These are phyloP conservation scores for Xerocomellus amylosporus DNA, from an alignment of 768 basidiomycete genomes.

Conservation along the genomic window DNA sequence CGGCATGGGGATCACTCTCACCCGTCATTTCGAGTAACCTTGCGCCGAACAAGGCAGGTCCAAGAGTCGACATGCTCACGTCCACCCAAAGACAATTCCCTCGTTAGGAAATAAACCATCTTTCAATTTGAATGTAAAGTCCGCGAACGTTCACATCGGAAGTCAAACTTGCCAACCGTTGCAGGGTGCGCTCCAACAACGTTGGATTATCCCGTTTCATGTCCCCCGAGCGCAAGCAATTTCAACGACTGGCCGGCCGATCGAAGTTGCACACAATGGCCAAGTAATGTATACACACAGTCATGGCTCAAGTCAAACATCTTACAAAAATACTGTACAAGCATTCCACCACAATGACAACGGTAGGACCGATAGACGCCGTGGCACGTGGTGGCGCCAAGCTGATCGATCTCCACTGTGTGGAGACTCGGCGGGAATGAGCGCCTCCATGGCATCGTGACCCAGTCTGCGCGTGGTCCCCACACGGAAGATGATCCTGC, in stretches of 20 bases:
- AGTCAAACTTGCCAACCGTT: constrained; percentile 1
- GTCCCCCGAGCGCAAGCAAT: too few species aligned
- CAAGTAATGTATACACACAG: too few species aligned
- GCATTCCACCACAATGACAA: not conserved
- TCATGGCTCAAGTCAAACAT: not conserved
- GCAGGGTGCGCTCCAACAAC: constrained; percentile 5
- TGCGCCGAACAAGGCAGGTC: too few species aligned
- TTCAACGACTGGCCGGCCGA: too few species aligned
- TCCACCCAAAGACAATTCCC: not conserved
- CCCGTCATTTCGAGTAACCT: too few species aligned
- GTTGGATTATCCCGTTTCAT: not conserved
- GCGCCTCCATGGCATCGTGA: too few species aligned
- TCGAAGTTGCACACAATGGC: too few species aligned
- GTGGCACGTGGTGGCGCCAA: not conserved
- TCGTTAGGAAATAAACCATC: not conserved
- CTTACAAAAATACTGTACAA: not conserved
- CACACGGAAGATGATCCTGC: not conserved
- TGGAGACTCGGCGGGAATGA: not conserved
- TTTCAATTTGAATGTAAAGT: not conserved
- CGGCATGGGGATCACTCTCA: not conserved
- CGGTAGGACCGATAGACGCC: too few species aligned
- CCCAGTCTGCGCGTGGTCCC: too few species aligned
- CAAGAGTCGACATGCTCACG: too few species aligned
- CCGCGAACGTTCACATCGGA: not conserved
- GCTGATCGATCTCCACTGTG: too few species aligned